phyloP scores from a whole-genome alignment of 2,329 filamentous ascomycete genomes.

The Monosporascus sp. region DNA sequence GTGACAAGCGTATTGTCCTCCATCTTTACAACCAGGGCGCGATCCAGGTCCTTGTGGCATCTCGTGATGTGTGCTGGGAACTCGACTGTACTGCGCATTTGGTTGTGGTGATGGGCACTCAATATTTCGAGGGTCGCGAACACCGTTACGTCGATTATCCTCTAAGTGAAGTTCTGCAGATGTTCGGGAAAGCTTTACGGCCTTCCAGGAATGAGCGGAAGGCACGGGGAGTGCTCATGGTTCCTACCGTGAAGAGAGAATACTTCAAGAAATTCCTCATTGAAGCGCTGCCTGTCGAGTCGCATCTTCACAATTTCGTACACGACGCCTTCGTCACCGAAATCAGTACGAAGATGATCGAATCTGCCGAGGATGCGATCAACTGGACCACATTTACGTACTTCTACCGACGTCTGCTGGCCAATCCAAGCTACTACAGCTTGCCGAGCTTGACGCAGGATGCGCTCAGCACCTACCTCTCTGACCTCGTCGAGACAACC shows the following conservation, averaged over 20 bases:
- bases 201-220: slow-evolving; percentile 74
- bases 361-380: slow-evolving; percentile 92
- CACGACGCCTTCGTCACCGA: slow-evolving; percentile 97
- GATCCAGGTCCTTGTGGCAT: slow-evolving; percentile 74
- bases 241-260: slow-evolving; percentile 87
- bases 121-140: slow-evolving; percentile 94
- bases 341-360: slow-evolving; percentile 92
- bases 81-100: slow-evolving; percentile 82
- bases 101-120: slow-evolving; percentile 94
- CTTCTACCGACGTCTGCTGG: slow-evolving; percentile 90
- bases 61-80: slow-evolving; percentile 93
- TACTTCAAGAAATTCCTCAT: slow-evolving; percentile 99
- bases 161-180: slow-evolving; percentile 89
- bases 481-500: slow-evolving; percentile 89
- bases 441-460: slow-evolving; percentile 85
- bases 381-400: slow-evolving; percentile 99
- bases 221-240: slow-evolving; percentile 85
- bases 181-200: slow-evolving; percentile 91
- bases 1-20: slow-evolving; percentile 89
- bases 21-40: slow-evolving; percentile 87
- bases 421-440: slow-evolving; percentile 95
- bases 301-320: slow-evolving; percentile 83
- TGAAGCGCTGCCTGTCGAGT: slow-evolving; percentile 92
- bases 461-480: slow-evolving; percentile 88
- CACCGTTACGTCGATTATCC: slow-evolving; percentile 97